phyloP scores from a whole-genome alignment of 306 rosid genomes.

The Trifolium pratense region DNA sequence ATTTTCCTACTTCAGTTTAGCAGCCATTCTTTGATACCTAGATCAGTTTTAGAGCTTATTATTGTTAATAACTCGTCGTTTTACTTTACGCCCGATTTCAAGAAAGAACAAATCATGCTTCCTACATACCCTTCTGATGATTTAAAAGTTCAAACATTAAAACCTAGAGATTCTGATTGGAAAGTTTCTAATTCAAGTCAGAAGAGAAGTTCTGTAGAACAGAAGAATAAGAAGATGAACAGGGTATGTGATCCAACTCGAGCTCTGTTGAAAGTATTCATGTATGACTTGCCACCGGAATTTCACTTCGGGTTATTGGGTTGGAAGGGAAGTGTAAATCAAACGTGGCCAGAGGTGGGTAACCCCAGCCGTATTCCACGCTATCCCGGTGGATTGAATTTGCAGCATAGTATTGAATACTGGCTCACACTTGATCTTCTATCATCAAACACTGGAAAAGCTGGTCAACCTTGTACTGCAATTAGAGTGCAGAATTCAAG shows the following conservation, averaged over 20 bases:
- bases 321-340: conserved; percentile 78
- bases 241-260: conserved; percentile 48
- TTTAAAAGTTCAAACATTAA: conserved; percentile 33
- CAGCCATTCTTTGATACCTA: conserved; percentile 66
- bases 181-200: conserved; percentile 45
- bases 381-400: conserved; percentile 92
- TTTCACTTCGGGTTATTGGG: conserved; percentile 90
- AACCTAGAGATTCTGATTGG: conserved; percentile 45
- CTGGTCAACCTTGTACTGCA: conserved; percentile 57
- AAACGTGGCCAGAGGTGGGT: conserved; percentile 76
- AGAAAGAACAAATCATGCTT: conserved; percentile 44
- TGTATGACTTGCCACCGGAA: conserved; percentile 92
- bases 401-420: conserved; percentile 87
- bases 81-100: conserved; percentile 59
- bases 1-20: conserved; percentile 74
- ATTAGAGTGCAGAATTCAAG: conserved; percentile 81
- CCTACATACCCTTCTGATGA: conserved; percentile 45
- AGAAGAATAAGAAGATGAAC: conserved; percentile 18
- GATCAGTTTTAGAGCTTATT: conserved; percentile 74
- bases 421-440: conserved; percentile 98
- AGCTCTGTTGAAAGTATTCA: conserved; percentile 72
- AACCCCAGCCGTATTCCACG: conserved; percentile 56
- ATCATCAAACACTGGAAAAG: conserved; percentile 49
- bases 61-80: conserved; percentile 67
- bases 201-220: conserved; percentile 39